Percentiles rank a stretch among this genome's conserved stretches.
Conservation (phyloP, 2,329 filamentous ascomycete genomes). For the Aphanocladium album region DNA sequence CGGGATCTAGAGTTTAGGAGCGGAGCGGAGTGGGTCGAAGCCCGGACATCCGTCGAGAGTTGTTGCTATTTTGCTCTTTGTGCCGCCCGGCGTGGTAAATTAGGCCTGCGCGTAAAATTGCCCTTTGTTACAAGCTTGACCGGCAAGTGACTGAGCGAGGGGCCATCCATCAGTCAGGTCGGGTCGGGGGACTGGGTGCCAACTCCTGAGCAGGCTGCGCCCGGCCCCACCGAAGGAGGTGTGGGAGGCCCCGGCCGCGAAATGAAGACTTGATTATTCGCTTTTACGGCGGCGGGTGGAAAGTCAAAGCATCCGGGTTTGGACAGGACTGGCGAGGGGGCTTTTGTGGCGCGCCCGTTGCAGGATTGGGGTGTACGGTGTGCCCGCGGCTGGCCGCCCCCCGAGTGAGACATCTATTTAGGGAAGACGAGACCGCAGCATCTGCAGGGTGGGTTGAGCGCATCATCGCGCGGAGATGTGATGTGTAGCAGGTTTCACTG, state of each 20-base stretch:
- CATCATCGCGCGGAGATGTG: neutral
- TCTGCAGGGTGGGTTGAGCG: neutral
- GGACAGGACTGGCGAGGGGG: neutral
- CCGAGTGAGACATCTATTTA: constrained; percentile 2
- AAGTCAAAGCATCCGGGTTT: neutral
- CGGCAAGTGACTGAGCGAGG: neutral
- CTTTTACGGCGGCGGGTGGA: neutral
- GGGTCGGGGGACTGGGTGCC: neutral
- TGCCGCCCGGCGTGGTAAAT: neutral
- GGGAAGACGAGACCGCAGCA: neutral
- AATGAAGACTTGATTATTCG: neutral
- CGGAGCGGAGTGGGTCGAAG: constrained; percentile 6
- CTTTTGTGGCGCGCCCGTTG: constrained; percentile 3
- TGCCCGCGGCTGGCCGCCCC: neutral
- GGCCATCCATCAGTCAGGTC: neutral
- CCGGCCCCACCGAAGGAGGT: constrained; percentile 7
- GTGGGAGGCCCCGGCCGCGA: constrained; percentile 8
- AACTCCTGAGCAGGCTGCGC: neutral
- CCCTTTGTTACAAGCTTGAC: neutral
- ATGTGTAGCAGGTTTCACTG: too few relatives aligned
- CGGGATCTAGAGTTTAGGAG: neutral
- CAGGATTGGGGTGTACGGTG: neutral
- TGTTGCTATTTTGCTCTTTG: neutral
- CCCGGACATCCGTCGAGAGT: neutral
- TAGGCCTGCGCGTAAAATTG: neutral